Percentiles rank a stretch among this genome's conserved stretches.
Conservation (phyloP, 352 stramenopile species). For the Phytophthora aleatoria region DNA sequence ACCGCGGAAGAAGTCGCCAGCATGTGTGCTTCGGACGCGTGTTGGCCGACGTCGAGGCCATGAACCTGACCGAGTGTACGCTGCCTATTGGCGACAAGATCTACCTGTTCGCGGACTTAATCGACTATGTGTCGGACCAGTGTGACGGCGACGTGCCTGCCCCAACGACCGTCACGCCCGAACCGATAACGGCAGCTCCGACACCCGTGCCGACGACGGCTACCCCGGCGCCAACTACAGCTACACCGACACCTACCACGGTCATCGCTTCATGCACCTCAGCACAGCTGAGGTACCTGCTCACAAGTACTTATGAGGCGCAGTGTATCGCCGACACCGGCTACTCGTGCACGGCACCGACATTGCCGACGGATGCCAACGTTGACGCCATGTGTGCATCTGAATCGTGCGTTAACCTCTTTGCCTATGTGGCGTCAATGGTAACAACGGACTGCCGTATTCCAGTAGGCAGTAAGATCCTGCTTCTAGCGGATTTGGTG, state of each 20-base stretch:
- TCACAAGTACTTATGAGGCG: constrained; percentile 23
- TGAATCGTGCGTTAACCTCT: constrained; percentile 22
- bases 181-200: neutral
- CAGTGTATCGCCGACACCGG: constrained; percentile 27
- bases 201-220: constrained; percentile 8
- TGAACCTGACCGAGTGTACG: constrained; percentile 35
- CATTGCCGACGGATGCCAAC: constrained; percentile 15
- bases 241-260: constrained; percentile 13
- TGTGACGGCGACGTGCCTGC: constrained; percentile 12
- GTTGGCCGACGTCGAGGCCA: constrained; percentile 23
- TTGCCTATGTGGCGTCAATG: constrained; percentile 22
- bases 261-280: constrained; percentile 23
- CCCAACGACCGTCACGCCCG: constrained; percentile 11
- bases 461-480: constrained; percentile 32
- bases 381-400: constrained; percentile 34
- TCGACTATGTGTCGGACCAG: constrained; percentile 31
- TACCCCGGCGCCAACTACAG: constrained; percentile 5
- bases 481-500: constrained; percentile 28
- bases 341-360: constrained; percentile 29
- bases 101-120: constrained; percentile 31
- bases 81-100: constrained; percentile 33
- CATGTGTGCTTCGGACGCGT: constrained; percentile 33
- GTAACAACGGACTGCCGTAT: constrained; percentile 22
- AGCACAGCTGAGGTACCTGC: constrained; percentile 22
- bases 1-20: constrained; percentile 10